Evolutionary conservation across 176 grass and related monocot genomes (phyloP).

Genomic region (Carex pumila): DNA sequence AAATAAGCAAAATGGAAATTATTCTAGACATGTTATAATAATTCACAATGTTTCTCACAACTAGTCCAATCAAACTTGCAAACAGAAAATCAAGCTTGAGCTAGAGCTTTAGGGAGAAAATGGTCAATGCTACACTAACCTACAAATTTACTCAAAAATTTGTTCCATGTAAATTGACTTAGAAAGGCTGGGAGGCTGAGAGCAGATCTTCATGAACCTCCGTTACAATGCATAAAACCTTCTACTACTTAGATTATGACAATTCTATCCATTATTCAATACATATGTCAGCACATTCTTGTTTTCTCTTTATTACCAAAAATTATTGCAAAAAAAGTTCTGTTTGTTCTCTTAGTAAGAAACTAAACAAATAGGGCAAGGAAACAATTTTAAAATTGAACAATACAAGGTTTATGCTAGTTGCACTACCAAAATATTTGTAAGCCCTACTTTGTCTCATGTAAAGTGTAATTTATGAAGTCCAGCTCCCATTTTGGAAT

Average conservation of each 20-base stretch:
- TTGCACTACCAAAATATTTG: background rate
- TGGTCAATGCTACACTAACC: conserved; percentile 11
- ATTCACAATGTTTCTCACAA: background rate
- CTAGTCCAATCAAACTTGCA: background rate
- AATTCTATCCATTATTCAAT: background rate
- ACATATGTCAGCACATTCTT: background rate
- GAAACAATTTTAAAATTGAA: background rate
- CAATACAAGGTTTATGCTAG: background rate
- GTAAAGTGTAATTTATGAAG: background rate
- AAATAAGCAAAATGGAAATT: background rate
- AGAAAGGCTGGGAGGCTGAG: background rate
- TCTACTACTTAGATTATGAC: background rate
- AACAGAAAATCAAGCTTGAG: background rate
- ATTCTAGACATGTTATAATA: background rate
- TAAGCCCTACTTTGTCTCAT: background rate
- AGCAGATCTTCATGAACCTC: background rate
- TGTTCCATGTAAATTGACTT: background rate
- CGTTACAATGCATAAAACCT: background rate
- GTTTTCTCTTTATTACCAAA: background rate
- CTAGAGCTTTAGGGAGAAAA: background rate
- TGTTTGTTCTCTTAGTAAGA: background rate
- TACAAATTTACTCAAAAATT: background rate
- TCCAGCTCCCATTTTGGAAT: background rate
- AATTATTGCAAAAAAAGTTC: background rate
- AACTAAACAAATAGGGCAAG: background rate